Evolutionary conservation across 1,284 basidiomycete species (phyloP), one percentile per base, ranked within the genome.

Genomic region (Apiotrichum domesticum): DNA sequence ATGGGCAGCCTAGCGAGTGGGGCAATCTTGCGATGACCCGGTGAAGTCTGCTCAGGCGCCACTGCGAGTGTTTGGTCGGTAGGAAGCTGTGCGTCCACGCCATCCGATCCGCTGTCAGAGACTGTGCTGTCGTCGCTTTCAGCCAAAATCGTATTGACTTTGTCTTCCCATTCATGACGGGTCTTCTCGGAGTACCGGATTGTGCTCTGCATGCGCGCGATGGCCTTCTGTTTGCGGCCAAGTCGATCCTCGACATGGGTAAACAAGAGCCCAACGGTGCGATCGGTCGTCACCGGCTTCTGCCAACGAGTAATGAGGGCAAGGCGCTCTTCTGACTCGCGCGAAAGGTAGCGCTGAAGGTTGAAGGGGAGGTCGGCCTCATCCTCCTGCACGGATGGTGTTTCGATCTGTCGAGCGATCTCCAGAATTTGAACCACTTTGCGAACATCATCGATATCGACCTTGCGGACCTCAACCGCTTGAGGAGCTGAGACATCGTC

Each of bases 151-250:
- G 78, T 73, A 53, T 80, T 87, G 34, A 97, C 88, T 66, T 85
- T 86, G 72, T 90, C 88, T 73, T 98, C 89, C 93, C 95, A 98
- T 75, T 98, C 96, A 66, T 88, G 87, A 75, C 96, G 86, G 33
- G 97, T 90, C 78, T 96, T 96, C 79, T 98, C 96, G 39, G 92
- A 87, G 75, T 98, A 98, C 59, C 91, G 83, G 64, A 99, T 96
- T 32, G 93, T 98, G 73, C 97, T 98, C 77, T 96, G 90, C 86
- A 98, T 87, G 44, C 96, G 87, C 58, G 93, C 90, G 48, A 98
- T 89, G 61, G 88, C 92, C 76, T 94, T 94, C 61, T 94, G 84
- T 81, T 99, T 99, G 74, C 89, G 85, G 40, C 89, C 83, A 81
- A 96, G 88, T 40, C 95, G 83, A 40, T 87, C 84, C 66, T 94